Percentiles rank a stretch among this genome's conserved stretches.
phyloP scores from a whole-genome alignment of 1,139 yeast genomes.

The Kurtzmaniella quercitrusa region DNA sequence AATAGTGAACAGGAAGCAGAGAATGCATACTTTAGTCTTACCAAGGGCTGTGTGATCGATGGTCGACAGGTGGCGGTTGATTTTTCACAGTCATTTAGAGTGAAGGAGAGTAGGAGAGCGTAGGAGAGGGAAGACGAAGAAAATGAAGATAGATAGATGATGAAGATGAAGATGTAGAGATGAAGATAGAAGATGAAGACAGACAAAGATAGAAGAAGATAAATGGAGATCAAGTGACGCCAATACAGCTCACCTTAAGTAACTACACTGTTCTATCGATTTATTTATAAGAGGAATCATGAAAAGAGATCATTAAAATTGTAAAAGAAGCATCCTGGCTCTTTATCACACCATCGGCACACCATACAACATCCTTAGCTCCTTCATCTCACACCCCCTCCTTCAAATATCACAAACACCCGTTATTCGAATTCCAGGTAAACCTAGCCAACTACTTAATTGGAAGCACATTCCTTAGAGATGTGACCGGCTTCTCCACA shows the following conservation, averaged over 20 bases:
- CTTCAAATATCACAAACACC: conserved; percentile 2
- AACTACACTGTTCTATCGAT: background rate
- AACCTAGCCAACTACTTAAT: background rate
- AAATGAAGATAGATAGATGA: too few species aligned
- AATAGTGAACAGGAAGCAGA: conserved; percentile 48
- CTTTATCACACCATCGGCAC: conserved; percentile 6
- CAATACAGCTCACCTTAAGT: too few species aligned
- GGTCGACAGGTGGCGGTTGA: conserved; percentile 64
- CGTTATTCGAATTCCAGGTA: background rate
- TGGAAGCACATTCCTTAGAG: conserved; percentile 29
- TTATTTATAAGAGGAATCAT: conserved; percentile 6
- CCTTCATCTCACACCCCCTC: conserved; percentile 4
- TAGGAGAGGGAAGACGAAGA: too few species aligned
- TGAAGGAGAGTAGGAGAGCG: too few species aligned
- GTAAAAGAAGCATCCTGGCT: conserved; percentile 9
- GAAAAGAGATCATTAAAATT: conserved; percentile 9
- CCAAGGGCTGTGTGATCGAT: conserved; percentile 54
- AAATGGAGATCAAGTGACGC: too few species aligned
- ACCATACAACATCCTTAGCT: conserved; percentile 7
- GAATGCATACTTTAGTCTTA: conserved; percentile 55
- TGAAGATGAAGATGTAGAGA: too few species aligned
- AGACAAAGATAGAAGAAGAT: too few species aligned
- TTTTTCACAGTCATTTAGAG: conserved; percentile 61
- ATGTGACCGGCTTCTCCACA: conserved; percentile 36
- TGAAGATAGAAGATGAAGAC: background rate